These are phyloP conservation scores for Cladorrhinum samala DNA, from an alignment of 495 filamentous ascomycete species.

Conservation along the genomic window DNA sequence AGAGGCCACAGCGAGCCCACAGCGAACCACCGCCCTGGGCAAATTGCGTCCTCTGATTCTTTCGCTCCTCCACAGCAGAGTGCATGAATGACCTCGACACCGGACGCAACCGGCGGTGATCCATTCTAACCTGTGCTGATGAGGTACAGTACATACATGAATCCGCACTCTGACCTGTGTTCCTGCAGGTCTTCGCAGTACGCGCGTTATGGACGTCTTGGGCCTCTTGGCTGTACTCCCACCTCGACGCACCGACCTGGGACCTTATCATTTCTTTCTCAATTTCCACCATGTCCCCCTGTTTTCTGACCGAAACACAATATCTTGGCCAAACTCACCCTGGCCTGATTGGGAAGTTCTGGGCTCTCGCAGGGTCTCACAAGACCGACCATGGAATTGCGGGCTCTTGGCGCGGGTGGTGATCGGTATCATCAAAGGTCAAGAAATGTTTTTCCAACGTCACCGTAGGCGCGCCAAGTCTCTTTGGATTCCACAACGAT, in stretches of 20 bases:
- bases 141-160: no score
- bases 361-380: constrained; percentile 1
- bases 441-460: no score
- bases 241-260: background rate
- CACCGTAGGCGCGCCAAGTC: no score
- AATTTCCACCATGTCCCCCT: background rate
- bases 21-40: background rate
- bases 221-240: constrained; percentile 4
- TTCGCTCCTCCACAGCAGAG: no score
- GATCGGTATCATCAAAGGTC: no score
- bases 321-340: constrained; percentile 10
- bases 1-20: no score
- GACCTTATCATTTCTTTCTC: no score
- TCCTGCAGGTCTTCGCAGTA: constrained; percentile 1
- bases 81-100: no score
- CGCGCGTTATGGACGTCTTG: constrained; percentile 8
- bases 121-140: no score
- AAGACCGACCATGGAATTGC: background rate
- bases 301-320: background rate
- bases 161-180: background rate
- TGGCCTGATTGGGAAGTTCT: background rate
- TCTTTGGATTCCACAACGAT: constrained; percentile 1
- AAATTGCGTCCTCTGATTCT: background rate
- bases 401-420: constrained; percentile 11
- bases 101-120: no score